Conservation (phyloP, 305 asterid species). For the Fraxinus albicans region DNA sequence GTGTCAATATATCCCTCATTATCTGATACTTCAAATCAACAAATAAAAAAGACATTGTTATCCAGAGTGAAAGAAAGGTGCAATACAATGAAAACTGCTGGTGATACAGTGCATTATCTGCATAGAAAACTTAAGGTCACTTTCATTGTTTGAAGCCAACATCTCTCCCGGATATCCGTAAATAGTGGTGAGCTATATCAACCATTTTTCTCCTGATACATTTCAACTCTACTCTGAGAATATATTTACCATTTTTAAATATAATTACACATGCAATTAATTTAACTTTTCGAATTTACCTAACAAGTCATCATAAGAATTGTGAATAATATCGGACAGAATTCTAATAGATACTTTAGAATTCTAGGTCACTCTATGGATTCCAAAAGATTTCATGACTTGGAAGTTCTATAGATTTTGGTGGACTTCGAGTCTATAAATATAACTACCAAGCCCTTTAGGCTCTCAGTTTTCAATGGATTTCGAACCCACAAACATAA, state of each 20-base stretch:
- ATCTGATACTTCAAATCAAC: neutral
- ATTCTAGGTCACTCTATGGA: neutral
- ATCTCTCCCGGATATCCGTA: neutral
- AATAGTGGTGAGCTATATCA: neutral
- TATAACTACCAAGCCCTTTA: neutral
- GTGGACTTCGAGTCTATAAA: neutral
- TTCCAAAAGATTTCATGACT: neutral
- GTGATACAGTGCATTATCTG: neutral
- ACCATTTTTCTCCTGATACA: neutral
- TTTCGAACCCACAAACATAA: neutral
- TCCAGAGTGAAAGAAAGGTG: neutral
- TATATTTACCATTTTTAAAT: neutral
- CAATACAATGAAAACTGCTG: neutral
- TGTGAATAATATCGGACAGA: neutral
- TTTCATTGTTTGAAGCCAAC: neutral
- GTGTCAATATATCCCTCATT: neutral
- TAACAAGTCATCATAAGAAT: neutral
- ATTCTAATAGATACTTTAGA: neutral
- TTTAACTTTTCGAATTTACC: neutral
- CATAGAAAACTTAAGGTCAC: neutral
- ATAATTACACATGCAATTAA: neutral
- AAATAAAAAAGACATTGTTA: neutral
- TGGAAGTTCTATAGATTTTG: neutral
- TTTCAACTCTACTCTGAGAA: neutral
- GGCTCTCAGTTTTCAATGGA: neutral